phyloP scores from a whole-genome alignment of 768 basidiomycete genomes.

The Boletus rubropictus region DNA sequence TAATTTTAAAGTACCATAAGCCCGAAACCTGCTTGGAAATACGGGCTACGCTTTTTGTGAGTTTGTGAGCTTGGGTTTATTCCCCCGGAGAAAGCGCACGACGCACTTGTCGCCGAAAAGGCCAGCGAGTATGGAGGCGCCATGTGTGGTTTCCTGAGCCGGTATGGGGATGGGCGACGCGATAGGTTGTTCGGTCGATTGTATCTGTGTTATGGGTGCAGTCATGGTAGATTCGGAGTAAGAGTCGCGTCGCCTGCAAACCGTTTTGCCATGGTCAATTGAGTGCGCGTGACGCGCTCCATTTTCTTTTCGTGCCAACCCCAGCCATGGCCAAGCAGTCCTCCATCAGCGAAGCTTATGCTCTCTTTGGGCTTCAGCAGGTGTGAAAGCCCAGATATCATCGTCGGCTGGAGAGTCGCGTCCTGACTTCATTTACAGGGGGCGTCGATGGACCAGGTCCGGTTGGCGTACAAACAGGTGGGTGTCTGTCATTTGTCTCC shows the following conservation, averaged over 20 bases:
- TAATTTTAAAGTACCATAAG: conserved; percentile 64
- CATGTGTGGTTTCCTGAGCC: conserved; percentile 6
- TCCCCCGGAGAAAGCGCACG: neutral
- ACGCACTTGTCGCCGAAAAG: conserved; percentile 67
- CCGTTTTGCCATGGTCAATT: conserved; percentile 12
- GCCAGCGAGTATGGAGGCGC: conserved; percentile 31
- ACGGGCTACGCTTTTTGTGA: conserved; percentile 64
- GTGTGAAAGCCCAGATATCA: conserved; percentile 27
- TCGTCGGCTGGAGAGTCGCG: neutral
- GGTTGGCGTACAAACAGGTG: conserved; percentile 65
- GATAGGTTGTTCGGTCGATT: neutral
- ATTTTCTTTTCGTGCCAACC: conserved; percentile 13
- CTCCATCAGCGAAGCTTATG: conserved; percentile 35
- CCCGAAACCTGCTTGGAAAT: conserved; percentile 97
- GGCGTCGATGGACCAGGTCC: conserved; percentile 57
- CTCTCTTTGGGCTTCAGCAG: conserved; percentile 48
- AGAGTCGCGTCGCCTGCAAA: neutral
- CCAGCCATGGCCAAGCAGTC: conserved; percentile 34
- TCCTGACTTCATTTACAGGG: conserved; percentile 37
- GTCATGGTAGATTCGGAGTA: conserved; percentile 6
- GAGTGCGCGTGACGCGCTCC: conserved; percentile 18
- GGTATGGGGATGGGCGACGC: conserved; percentile 2
- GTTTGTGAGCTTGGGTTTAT: conserved; percentile 12
- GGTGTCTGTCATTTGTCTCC: conserved; percentile 6
- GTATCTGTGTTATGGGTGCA: neutral